Conservation (phyloP, 73 alveolate species). For the Durusdinium trenchii region DNA sequence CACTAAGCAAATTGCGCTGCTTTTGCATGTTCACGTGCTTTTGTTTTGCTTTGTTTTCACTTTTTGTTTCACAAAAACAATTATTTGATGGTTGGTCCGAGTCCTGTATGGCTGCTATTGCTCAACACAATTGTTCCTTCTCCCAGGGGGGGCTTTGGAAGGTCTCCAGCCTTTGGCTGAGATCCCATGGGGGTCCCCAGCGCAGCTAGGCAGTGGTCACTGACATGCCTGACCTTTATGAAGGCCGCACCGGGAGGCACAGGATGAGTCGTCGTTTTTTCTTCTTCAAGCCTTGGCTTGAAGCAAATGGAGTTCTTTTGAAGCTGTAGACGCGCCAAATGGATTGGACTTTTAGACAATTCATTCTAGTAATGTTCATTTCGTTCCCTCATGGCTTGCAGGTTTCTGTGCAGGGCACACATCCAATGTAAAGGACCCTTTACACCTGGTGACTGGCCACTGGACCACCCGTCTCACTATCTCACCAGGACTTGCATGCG, state of each 20-base stretch:
- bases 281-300: neutral
- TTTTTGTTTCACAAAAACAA: too few species aligned
- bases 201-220: conserved; percentile 35
- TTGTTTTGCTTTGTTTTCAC: neutral
- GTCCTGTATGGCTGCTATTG: neutral
- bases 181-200: neutral
- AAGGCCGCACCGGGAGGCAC: conserved; percentile 73
- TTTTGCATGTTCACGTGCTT: neutral
- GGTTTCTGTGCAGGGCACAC: neutral
- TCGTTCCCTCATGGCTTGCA: neutral
- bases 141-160: neutral
- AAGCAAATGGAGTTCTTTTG: too few species aligned
- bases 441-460: neutral
- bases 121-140: neutral
- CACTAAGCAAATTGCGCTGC: too few species aligned
- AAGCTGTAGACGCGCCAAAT: neutral
- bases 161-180: neutral
- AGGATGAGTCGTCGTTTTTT: neutral
- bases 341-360: neutral
- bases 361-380: neutral
- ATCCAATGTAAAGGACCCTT: neutral
- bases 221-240: conserved; percentile 55
- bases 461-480: neutral
- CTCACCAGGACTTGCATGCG: conserved; percentile 77
- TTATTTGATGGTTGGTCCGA: too few species aligned